Conservation (phyloP, 169 alveolate genomes). For the Eimeria sp. region DNA sequence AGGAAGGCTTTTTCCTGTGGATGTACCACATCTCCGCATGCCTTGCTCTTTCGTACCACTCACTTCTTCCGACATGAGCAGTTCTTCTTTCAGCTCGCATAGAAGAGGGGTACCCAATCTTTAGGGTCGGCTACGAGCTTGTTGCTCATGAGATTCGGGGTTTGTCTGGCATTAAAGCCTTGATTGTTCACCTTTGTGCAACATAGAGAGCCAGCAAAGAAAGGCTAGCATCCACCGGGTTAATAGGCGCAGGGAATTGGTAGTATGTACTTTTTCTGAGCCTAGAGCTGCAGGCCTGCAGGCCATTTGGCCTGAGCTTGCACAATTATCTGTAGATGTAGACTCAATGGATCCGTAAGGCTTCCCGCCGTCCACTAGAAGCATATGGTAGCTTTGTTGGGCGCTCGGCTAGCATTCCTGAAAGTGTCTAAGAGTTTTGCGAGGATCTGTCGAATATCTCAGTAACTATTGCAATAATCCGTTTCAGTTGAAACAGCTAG, state of each 20-base stretch:
- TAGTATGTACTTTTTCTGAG: no score
- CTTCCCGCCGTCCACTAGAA: not conserved
- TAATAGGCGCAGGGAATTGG: not conserved
- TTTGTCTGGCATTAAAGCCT: not conserved
- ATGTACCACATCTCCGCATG: not conserved
- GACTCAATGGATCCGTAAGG: not conserved
- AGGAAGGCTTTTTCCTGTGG: not conserved
- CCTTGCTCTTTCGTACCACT: not conserved
- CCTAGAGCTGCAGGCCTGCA: no score
- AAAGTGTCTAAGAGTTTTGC: not conserved
- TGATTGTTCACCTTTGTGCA: not conserved
- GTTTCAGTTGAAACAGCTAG: no score
- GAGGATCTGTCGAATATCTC: not conserved
- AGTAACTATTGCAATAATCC: no score
- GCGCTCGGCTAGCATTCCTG: not conserved
- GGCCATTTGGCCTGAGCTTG: not conserved
- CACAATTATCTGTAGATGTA: not conserved
- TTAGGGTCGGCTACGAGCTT: not conserved
- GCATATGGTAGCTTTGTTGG: not conserved
- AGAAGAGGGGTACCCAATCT: not conserved
- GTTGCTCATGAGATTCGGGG: not conserved
- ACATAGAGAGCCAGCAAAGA: not conserved
- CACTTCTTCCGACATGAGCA: not conserved
- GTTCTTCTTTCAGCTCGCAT: not conserved
- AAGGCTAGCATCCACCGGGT: not conserved